Evolutionary conservation across 2,329 filamentous ascomycete species (phyloP), one percentile per base, ranked within the genome.

Genomic region (Ophiostoma pallidulum): DNA sequence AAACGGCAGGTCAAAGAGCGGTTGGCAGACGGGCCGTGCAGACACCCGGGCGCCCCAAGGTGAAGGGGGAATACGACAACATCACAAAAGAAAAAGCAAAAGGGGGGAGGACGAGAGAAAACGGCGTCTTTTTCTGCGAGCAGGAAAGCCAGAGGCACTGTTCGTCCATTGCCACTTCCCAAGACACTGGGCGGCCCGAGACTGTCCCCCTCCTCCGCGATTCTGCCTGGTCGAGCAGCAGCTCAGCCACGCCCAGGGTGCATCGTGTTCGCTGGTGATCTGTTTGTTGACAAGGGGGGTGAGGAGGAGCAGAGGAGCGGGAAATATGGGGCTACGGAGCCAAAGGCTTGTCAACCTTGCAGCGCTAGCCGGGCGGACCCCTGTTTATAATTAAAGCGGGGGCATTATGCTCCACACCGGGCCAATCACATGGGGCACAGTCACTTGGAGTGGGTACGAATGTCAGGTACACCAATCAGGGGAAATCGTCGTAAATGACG

Each of bases 391-490:
- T 12, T 24, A 7, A n/a, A 22, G 2, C n/a, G n/a, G n/a, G 9
- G 26, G 9, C 4, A 14, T 41, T 12, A 18, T 9, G 28, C 18
- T 18, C 4, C 14, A 9, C 16, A 9, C 18, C 14, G 5, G 35
- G 2, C 46, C 46, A 48, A 48, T 43, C 26, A 44, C 13, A 24
- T 5, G 14, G 18, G 9, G 14, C 32, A 19, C 2, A 4, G 28
- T 19, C 8, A 18, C 28, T 9, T 31, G 33, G 26, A 7, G 33
- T 18, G 40, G 39, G 39, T 48, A 33, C 18, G 18, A 8, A 39
- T 31, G 29, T 38, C 50, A 52, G 50, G 50, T 35, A 52, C 50
- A 48, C 50, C 50, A 52, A 52, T 52, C 32, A 48, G 26, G 29
- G 31, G 19, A 19, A 29, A 10, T 16, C 22, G 13, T 8, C 7